These are phyloP conservation scores for Mycena galopus DNA, from an alignment of 768 basidiomycete genomes.

Conservation along the genomic window DNA sequence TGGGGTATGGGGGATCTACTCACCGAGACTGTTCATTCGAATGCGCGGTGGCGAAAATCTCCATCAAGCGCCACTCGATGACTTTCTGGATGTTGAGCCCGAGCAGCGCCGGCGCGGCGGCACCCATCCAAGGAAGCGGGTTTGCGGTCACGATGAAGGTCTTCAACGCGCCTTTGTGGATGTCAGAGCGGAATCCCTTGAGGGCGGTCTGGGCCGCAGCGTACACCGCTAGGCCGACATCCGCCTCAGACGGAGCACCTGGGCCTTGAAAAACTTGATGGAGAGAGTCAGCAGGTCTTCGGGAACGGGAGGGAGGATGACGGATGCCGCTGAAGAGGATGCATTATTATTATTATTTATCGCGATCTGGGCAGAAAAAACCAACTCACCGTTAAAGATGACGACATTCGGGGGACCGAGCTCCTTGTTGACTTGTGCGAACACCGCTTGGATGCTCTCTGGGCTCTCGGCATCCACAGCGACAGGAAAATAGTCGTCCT, in stretches of 20 bases:
- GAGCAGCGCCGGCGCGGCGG: constrained; percentile 16
- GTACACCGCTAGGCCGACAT: constrained; percentile 38
- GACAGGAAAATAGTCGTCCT: constrained; percentile 47
- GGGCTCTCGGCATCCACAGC: constrained; percentile 52
- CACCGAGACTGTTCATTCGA: constrained; percentile 40
- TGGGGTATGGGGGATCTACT: too few relatives aligned
- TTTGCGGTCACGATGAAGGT: constrained; percentile 50
- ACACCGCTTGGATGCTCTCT: constrained; percentile 50
- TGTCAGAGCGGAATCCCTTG: constrained; percentile 39
- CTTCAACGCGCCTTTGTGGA: constrained; percentile 39
- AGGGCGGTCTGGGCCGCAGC: constrained; percentile 46
- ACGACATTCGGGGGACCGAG: constrained; percentile 61
- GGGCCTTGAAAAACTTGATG: constrained; percentile 36
- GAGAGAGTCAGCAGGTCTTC: constrained; percentile 43
- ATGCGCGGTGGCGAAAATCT: constrained; percentile 40
- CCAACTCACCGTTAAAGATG: constrained; percentile 56
- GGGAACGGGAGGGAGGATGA: constrained; percentile 2
- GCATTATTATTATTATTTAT: not conserved
- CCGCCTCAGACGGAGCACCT: too few relatives aligned
- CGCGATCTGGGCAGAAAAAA: too few relatives aligned
- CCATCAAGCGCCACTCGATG: constrained; percentile 39
- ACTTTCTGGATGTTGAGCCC: constrained; percentile 43
- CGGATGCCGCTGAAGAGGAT: not conserved
- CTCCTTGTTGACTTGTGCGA: constrained; percentile 49
- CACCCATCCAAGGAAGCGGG: constrained; percentile 41